Evolutionary conservation across 2,329 filamentous ascomycete genomes (phyloP), one percentile per base, ranked within the genome.

Genomic region (Chrysosporium keratinophilum): DNA sequence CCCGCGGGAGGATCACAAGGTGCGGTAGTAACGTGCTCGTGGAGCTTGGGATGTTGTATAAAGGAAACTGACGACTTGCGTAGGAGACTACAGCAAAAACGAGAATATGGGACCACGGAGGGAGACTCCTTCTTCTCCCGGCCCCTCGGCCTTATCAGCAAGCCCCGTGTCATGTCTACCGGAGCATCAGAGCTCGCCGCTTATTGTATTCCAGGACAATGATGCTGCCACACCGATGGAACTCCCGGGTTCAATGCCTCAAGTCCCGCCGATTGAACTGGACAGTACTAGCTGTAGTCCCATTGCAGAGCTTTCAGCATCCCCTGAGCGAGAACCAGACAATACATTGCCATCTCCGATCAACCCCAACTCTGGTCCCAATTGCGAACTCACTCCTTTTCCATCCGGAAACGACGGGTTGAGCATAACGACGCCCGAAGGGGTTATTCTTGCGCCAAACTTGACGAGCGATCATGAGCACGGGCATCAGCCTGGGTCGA

Each of bases 361-460:
- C 12, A 14, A 2, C 1, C 9, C 14, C 10, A 15, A 19, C 28
- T 3, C 14, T 15, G 5, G 23, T 20, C 23, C 28, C 12, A 15
- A 19, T 10, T 5, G 5, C n/a, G 1, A 19, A n/a, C 14, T 28
- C 19, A 17, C 3, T 6, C 19, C 47, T 10, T 5, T 2, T 4
- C 15, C 46, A 23, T 12, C 19, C 5, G n/a, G 15, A 14, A 33
- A 39, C 9, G 28, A 19, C 40, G 28, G 28, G 35, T 14, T 15
- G 11, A 42, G 15, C 14, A 42, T 37, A 37, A 53, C 45, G 15
- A 50, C 50, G 6, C 23, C 37, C 5, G 44, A 56, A n/a, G 54
- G 50, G 4, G 43, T 56, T 15, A 15, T 53, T 17, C 14, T 56
- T 17, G 41, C 45, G 10, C 45, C 54, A 11, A 54, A 53, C 15